Evolutionary conservation across 148 eudicot genomes (phyloP).

Genomic region (Heliosperma pusillum): DNA sequence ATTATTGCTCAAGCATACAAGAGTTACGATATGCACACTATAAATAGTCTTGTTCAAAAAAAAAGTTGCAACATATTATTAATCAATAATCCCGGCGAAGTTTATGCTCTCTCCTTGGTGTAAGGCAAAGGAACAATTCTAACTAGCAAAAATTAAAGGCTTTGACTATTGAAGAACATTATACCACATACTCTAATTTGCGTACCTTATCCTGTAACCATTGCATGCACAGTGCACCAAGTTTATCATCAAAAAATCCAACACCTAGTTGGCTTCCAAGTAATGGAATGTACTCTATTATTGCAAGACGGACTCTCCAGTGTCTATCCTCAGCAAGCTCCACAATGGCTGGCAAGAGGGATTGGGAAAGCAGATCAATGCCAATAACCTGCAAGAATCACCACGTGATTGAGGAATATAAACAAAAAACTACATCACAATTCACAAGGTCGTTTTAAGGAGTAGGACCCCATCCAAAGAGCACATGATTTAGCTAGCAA

Average conservation of each 20-base stretch:
- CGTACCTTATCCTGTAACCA: conserved; percentile 97
- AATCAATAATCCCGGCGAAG: too few relatives aligned
- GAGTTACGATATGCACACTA: too few relatives aligned
- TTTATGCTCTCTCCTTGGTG: background rate
- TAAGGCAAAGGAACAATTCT: background rate
- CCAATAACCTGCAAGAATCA: conserved; percentile 76
- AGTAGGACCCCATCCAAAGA: background rate
- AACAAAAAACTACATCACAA: conserved; percentile 10
- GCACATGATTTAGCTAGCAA: background rate
- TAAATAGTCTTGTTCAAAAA: too few relatives aligned
- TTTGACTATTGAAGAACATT: background rate
- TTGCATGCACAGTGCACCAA: conserved; percentile 97
- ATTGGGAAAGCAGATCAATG: conserved; percentile 87
- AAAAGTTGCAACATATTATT: too few relatives aligned
- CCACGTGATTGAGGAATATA: conserved; percentile 8
- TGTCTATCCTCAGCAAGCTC: conserved; percentile 99
- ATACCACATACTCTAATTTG: conserved; percentile 5
- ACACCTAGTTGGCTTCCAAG: conserved; percentile 97
- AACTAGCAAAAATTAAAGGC: background rate
- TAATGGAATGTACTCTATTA: conserved; percentile 91
- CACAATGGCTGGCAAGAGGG: conserved; percentile 93
- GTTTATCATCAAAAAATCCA: conserved; percentile 97
- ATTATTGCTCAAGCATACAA: background rate
- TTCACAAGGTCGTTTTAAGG: background rate
- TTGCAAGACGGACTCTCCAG: conserved; percentile 98